Evolutionary conservation across 2,329 filamentous ascomycete species (phyloP).

Genomic region (Trichoderma citrinoviride): DNA sequence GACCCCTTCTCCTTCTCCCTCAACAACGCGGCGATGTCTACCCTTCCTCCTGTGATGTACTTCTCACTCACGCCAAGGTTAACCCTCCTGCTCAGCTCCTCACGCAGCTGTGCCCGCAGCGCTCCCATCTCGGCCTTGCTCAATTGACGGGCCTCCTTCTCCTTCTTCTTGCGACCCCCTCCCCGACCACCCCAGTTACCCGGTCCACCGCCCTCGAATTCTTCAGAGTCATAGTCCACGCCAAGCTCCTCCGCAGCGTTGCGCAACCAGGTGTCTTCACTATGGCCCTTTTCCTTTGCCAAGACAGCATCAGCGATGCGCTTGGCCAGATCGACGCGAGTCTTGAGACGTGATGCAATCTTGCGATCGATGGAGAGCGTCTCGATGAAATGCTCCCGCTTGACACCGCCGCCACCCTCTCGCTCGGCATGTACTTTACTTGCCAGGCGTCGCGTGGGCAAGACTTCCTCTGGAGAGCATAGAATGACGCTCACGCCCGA

Average conservation of each 20-base stretch:
- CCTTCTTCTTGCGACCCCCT: slow-evolving; percentile 69
- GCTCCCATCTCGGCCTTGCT: slow-evolving; percentile 71
- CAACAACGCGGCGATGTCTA: slow-evolving; percentile 75
- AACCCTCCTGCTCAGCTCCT: slow-evolving; percentile 67
- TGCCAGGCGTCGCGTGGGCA: slow-evolving; percentile 76
- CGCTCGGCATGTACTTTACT: slow-evolving; percentile 77
- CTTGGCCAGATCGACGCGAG: slow-evolving; percentile 78
- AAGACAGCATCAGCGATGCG: slow-evolving; percentile 77
- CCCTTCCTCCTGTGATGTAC: slow-evolving; percentile 78
- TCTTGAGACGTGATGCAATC: slow-evolving; percentile 71
- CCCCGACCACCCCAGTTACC: slow-evolving; percentile 66
- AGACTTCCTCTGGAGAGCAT: slow-evolving; percentile 87
- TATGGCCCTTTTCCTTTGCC: slow-evolving; percentile 82
- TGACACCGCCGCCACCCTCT: slow-evolving; percentile 47
- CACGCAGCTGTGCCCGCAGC: slow-evolving; percentile 69
- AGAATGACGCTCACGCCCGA: slow-evolving; percentile 81
- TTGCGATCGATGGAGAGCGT: slow-evolving; percentile 81
- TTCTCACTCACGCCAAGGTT: slow-evolving; percentile 85
- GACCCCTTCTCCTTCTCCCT: slow-evolving; percentile 53
- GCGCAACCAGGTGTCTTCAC: slow-evolving; percentile 81
- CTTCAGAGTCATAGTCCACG: slow-evolving; percentile 88
- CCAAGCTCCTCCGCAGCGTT: slow-evolving; percentile 87
- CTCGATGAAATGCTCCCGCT: slow-evolving; percentile 66
- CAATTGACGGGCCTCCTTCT: slow-evolving; percentile 64
- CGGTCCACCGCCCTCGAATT: slow-evolving; percentile 74